Base-by-base conservation (phyloP, 2,329 filamentous ascomycete species). In the Botrytis elliptica region DNA sequence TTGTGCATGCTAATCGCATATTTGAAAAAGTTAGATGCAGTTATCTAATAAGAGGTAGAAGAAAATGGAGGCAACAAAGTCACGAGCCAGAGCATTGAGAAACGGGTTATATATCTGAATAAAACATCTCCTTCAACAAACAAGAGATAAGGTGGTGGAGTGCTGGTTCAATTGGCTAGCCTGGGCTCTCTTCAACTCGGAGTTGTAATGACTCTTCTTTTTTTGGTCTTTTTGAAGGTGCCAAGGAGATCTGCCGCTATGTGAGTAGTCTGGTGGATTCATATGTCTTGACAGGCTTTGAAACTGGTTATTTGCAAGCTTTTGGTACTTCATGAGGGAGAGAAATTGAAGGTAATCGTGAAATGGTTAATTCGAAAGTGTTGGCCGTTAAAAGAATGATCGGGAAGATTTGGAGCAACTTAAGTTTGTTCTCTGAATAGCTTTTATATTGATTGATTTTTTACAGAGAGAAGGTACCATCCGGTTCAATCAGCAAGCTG, bases 51-150 rank as follows among this genome's bases (percentile, higher is more conserved):
- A 33, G 22, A 16, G 22, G 42, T 1, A 6, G 1, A 25, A 6
- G n/a, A 6, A 12, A 25, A 38, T 0, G 7, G 20, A 25, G 12
- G 14, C 16, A 46, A 36, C 3, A 0, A 22, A n/a, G 1, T 14
- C 49, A 55, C 12, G 7, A 2, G 49, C 1, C 3, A 55, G 2
- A 55, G n/a, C 12, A 29, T 38, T 5, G 1, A 49, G 6, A 0
- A 0, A 38, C 29, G 2, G 29, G 12, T 18, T 52, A 38, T 38
- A 7, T 52, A 25, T 22, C 33, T 8, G 4, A 33, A 16, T 42
- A 33, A 33, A 33, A 33, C 33, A 33, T 4, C 33, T 4, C 33
- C 33, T 33, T n/a, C 49, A 55, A 55, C 25, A 55, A 55, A 55
- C 12, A 55, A 36, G 63, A 36, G 25, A 38, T 52, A 38, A n/a